These are phyloP conservation scores for Zangia roseola DNA, from an alignment of 768 basidiomycete species.

Conservation along the genomic window DNA sequence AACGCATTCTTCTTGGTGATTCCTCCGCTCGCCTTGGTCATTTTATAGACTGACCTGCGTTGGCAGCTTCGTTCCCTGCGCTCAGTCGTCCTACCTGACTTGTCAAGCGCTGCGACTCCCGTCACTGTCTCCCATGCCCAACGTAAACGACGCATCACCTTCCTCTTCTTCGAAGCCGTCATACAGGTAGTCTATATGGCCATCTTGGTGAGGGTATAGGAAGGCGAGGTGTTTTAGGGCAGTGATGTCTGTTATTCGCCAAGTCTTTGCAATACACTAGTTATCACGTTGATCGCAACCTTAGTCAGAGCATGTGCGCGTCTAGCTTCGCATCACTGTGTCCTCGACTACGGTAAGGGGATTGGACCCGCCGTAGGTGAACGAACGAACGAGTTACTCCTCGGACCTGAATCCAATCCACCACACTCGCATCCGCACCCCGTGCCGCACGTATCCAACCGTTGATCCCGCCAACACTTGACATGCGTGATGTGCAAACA, in stretches of 20 bases:
- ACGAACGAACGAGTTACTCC: constrained; percentile 4
- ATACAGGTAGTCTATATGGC: constrained; percentile 86
- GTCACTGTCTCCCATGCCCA: constrained; percentile 75
- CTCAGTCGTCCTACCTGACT: constrained; percentile 85
- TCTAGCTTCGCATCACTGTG: not conserved
- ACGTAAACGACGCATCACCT: constrained; percentile 81
- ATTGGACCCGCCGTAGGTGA: constrained; percentile 10
- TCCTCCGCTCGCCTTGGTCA: not conserved
- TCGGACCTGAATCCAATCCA: constrained; percentile 15
- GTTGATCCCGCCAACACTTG: constrained; percentile 52
- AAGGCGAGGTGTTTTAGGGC: not conserved
- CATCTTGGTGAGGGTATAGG: constrained; percentile 63
- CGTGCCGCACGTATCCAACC: constrained; percentile 54
- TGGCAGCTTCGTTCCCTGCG: constrained; percentile 88
- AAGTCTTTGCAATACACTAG: constrained; percentile 4
- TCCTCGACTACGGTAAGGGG: not conserved
- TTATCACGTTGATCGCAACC: too few species aligned
- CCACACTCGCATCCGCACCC: constrained; percentile 68
- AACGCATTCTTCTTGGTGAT: constrained; percentile 93
- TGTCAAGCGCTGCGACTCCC: constrained; percentile 41
- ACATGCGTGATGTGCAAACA: constrained; percentile 68
- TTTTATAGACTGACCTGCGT: not conserved
- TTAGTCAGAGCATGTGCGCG: not conserved
- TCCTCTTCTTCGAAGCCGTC: constrained; percentile 84
- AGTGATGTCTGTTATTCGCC: not conserved